These are phyloP conservation scores for Jackrogersella minutella DNA, from an alignment of 495 filamentous ascomycete species.

Conservation along the genomic window DNA sequence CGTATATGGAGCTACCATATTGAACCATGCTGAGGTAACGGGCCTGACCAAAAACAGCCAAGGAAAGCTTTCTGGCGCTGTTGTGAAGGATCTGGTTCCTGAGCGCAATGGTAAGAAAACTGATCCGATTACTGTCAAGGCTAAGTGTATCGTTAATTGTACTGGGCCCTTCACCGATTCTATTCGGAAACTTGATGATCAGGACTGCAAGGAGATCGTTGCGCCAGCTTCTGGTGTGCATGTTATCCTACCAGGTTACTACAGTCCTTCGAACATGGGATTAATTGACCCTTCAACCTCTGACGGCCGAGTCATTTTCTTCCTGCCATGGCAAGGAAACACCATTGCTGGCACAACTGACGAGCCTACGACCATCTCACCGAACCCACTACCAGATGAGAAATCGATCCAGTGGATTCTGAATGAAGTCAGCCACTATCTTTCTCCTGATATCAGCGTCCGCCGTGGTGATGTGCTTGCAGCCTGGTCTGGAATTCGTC, in stretches of 20 bases:
- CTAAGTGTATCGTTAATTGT: slow-evolving; percentile 95
- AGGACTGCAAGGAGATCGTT: slow-evolving; percentile 80
- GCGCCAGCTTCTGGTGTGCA: slow-evolving; percentile 94
- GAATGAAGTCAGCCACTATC: slow-evolving; percentile 85
- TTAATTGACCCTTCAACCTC: slow-evolving; percentile 94
- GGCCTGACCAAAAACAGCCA: slow-evolving; percentile 79
- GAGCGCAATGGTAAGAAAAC: slow-evolving; percentile 58
- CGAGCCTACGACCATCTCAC: slow-evolving; percentile 77
- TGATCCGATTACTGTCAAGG: slow-evolving; percentile 76
- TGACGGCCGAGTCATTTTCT: slow-evolving; percentile 97
- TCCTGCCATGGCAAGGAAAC: slow-evolving; percentile 99
- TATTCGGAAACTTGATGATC: slow-evolving; percentile 88
- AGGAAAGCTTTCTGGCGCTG: slow-evolving; percentile 82
- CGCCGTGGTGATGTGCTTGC: slow-evolving; percentile 94
- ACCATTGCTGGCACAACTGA: slow-evolving; percentile 98
- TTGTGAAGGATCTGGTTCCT: slow-evolving; percentile 75
- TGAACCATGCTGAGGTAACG: slow-evolving; percentile 93
- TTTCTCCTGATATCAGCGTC: slow-evolving; percentile 92
- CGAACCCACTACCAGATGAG: slow-evolving; percentile 88
- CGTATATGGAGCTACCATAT: slow-evolving; percentile 88
- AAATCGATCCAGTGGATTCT: slow-evolving; percentile 97
- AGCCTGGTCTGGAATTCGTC: slow-evolving; percentile 94
- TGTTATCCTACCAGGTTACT: slow-evolving; percentile 94
- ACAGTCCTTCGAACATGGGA: slow-evolving; percentile 93
- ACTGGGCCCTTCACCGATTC: slow-evolving; percentile 96